These are phyloP conservation scores for Lavandula angustifolia DNA, from an alignment of 257 asterid species.

Conservation along the genomic window DNA sequence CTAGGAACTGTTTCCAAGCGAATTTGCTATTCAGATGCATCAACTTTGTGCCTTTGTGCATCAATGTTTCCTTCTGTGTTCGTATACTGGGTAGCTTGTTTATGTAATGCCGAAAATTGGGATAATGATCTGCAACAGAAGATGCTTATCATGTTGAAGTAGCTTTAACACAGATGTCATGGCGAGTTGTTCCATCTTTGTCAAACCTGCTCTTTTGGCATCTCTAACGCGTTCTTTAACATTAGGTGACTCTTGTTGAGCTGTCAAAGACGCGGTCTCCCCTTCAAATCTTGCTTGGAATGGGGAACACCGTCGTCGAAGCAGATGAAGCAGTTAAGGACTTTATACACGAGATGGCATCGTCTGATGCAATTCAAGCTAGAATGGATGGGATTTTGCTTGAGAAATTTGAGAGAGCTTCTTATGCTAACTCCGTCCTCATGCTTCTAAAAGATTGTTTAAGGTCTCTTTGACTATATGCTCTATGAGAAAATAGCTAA, in stretches of 20 bases:
- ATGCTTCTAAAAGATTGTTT: conserved; percentile 46
- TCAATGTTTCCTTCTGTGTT: not conserved
- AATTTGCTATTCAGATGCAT: not conserved
- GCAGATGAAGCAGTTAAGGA: conserved; percentile 52
- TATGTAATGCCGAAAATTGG: not conserved
- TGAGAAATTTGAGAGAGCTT: conserved; percentile 50
- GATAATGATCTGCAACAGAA: not conserved
- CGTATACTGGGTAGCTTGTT: too few relatives aligned
- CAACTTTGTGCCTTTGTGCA: not conserved
- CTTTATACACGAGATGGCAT: conserved; percentile 49
- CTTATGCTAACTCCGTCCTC: conserved; percentile 36
- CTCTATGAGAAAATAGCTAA: too few relatives aligned
- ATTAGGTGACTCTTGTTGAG: conserved; percentile 69
- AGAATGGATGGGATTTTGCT: conserved; percentile 64
- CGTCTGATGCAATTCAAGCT: conserved; percentile 56
- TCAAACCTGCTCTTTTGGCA: conserved; percentile 12
- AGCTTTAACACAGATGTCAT: not conserved
- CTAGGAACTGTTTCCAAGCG: too few relatives aligned
- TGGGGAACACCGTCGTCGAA: conserved; percentile 47
- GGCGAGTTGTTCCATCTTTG: not conserved
- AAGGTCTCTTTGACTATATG: conserved; percentile 31
- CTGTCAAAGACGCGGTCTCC: conserved; percentile 45
- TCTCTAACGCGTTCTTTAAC: conserved; percentile 13
- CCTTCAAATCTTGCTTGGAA: conserved; percentile 43
- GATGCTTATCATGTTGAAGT: not conserved